phyloP scores from a whole-genome alignment of 805 yeast species.

The Brettanomyces custersianus region DNA sequence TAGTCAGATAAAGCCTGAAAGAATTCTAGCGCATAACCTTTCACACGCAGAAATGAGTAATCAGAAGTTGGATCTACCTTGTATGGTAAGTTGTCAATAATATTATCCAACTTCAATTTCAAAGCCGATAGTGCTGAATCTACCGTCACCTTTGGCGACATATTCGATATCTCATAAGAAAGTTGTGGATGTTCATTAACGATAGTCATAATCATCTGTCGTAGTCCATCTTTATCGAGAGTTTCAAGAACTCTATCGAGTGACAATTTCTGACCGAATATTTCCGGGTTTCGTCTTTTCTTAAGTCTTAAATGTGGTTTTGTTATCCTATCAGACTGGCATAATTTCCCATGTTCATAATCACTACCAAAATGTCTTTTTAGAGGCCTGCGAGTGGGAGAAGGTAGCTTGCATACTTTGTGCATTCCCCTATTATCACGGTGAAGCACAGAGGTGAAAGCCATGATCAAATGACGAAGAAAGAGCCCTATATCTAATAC shows the following conservation, averaged over 20 bases:
- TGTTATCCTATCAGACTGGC: not conserved
- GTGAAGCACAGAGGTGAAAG: too few species aligned
- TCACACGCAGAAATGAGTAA: conserved; percentile 68
- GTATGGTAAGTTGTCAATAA: conserved; percentile 55
- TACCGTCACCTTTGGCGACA: conserved; percentile 53
- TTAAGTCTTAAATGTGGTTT: conserved; percentile 10
- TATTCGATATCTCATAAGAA: conserved; percentile 35
- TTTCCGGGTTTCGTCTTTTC: conserved; percentile 29
- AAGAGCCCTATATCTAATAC: too few species aligned
- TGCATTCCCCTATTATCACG: too few species aligned
- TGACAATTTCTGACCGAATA: conserved; percentile 54
- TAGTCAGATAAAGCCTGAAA: conserved; percentile 66
- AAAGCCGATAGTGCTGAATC: conserved; percentile 43
- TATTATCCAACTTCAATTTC: conserved; percentile 32
- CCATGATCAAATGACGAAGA: too few species aligned
- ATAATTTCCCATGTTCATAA: not conserved
- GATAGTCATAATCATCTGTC: conserved; percentile 40
- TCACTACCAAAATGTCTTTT: conserved; percentile 1
- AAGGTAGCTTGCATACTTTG: not conserved
- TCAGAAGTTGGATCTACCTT: conserved; percentile 66
- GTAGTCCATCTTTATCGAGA: conserved; percentile 48
- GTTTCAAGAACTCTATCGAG: conserved; percentile 59
- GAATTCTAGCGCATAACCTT: conserved; percentile 59
- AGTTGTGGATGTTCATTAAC: conserved; percentile 58
- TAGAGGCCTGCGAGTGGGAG: not conserved